These are phyloP conservation scores for Dimocarpus longan DNA, from an alignment of 345 rosid genomes.

Conservation along the genomic window DNA sequence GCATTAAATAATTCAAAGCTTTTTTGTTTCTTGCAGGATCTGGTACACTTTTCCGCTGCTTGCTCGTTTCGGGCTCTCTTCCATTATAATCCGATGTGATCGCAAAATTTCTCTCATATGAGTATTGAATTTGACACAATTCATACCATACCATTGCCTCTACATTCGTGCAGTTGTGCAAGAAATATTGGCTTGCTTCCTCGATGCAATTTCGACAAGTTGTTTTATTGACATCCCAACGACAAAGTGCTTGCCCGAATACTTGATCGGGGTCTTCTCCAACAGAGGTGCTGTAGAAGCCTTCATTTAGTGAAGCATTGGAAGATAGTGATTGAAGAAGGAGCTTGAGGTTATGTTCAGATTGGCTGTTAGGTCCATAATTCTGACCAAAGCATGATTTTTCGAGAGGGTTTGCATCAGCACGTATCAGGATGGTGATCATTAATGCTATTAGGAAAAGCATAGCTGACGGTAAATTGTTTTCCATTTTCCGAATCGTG, in stretches of 20 bases:
- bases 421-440: neutral
- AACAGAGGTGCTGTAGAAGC: constrained; percentile 20
- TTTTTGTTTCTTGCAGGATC: constrained; percentile 17
- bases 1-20: constrained; percentile 23
- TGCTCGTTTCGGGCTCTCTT: constrained; percentile 22
- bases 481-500: neutral
- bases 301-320: constrained; percentile 16
- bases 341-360: constrained; percentile 19
- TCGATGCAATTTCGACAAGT: constrained; percentile 31
- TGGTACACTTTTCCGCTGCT: constrained; percentile 13
- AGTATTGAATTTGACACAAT: constrained; percentile 41
- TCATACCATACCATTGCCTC: constrained; percentile 41
- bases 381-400: neutral
- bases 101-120: constrained; percentile 8
- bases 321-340: constrained; percentile 23
- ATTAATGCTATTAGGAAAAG: constrained; percentile 10
- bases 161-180: neutral
- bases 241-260: constrained; percentile 38
- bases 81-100: constrained; percentile 26
- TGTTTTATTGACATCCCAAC: constrained; percentile 28
- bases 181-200: constrained; percentile 24
- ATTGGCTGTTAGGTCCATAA: constrained; percentile 18
- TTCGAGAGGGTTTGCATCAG: constrained; percentile 2
- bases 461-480: neutral
- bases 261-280: constrained; percentile 21